Base-by-base conservation (phyloP, 108 stramenopile species). In the Skeletonema menzelii region DNA sequence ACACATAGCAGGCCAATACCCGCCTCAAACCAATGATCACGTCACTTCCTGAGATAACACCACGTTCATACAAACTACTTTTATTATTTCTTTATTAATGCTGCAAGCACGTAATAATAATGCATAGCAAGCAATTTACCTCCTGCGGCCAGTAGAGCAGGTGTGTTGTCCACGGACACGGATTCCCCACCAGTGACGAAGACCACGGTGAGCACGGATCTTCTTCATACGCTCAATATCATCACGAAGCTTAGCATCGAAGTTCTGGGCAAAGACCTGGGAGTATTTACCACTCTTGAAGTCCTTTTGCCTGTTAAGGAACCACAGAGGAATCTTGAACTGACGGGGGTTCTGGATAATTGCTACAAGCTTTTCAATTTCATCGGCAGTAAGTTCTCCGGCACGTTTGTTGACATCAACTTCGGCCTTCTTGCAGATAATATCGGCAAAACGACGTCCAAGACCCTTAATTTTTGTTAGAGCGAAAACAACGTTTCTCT, bases 91-190 rank as follows among this genome's bases (percentile, higher is more conserved):
- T 53, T 53, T 53, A 20, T 53, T 53, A 53, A 53, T 53, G 49
- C 49, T 0, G 22, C 49, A 1, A 53, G 49, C 49, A 53, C 49
- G 17, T 24, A 22, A 53, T 22, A 22, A 53, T 46, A 53, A 53
- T 53, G 49, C 49, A 65, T 44, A 53, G 22, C 49, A n/a, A 8
- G 22, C 20, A 69, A 59, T 79, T 72, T 85, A 85, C 59, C 69
- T 80, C 67, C 97, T 91, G 81, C 99, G 97, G 85, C 98, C 98
- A 74, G 99, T 99, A 77, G 99, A 97, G 92, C 97, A 97, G 72
- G 99, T 99, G 97, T 99, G 99, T 91, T 99, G 99, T 69, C 99
- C 99, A 87, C 99, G 96, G 38, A 99, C 99, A 67, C 98, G 91
- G 84, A 98, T 86, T 67, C 96, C 95, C 99, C 98, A 99, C 97